Evolutionary conservation across 2,329 filamentous ascomycete species (phyloP).

Genomic region (Ophiocordyceps australis): DNA sequence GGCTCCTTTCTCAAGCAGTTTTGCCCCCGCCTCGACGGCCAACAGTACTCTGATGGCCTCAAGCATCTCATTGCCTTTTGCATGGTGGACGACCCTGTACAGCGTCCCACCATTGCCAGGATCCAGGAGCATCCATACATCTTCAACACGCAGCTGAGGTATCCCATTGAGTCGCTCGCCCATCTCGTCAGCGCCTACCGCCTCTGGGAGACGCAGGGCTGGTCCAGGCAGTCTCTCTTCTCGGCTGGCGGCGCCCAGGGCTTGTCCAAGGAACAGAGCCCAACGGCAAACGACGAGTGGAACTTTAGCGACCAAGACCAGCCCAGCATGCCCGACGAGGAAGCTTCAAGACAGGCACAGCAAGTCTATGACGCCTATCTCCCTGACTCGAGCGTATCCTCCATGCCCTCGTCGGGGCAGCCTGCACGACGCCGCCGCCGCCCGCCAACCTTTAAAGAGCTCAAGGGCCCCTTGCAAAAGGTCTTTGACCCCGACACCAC

Average conservation of each 20-base stretch:
- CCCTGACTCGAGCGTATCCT: constrained; percentile 33
- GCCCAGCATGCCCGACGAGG: constrained; percentile 37
- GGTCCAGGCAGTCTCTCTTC: constrained; percentile 48
- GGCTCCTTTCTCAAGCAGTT: constrained; percentile 40
- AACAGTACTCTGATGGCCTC: constrained; percentile 49
- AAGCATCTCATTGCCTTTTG: constrained; percentile 57
- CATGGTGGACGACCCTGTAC: constrained; percentile 47
- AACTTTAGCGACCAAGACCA: constrained; percentile 47
- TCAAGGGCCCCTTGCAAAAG: constrained; percentile 43
- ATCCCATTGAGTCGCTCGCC: constrained; percentile 45
- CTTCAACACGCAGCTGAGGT: constrained; percentile 37
- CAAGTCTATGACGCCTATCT: constrained; percentile 45
- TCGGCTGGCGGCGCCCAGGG: constrained; percentile 38
- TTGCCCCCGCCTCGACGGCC: constrained; percentile 51
- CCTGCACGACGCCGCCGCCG: constrained; percentile 36
- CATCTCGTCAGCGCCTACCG: constrained; percentile 55
- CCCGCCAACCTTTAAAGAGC: constrained; percentile 35
- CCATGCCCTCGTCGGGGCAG: constrained; percentile 30
- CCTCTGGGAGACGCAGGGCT: constrained; percentile 58
- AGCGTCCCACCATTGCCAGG: constrained; percentile 50
- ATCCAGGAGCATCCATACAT: constrained; percentile 56
- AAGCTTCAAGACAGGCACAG: constrained; percentile 32
- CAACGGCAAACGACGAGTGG: constrained; percentile 39
- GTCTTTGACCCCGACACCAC: constrained; percentile 49
- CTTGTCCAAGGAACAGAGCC: constrained; percentile 19